These are phyloP conservation scores for Tardiomyces depauwii DNA, from an alignment of 1,139 yeast genomes.

Conservation along the genomic window DNA sequence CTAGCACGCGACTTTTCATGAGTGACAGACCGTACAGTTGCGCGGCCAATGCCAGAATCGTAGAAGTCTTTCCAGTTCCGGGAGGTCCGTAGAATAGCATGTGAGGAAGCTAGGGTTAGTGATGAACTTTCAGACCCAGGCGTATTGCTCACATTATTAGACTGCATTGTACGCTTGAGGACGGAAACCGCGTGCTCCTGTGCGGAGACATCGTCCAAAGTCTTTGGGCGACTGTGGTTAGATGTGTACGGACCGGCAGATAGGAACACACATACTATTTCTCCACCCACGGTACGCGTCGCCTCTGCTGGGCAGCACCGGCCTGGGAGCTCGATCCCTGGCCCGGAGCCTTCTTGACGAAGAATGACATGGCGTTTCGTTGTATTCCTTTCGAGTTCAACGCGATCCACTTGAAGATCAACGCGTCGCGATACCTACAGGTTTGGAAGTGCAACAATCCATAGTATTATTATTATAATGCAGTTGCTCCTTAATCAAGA, in stretches of 20 bases:
- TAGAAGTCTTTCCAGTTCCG: slow-evolving; percentile 94
- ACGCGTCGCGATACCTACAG: too few species aligned
- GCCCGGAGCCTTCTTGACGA: neutral
- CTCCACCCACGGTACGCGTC: slow-evolving; percentile 56
- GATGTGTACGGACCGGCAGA: neutral
- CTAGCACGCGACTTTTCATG: slow-evolving; percentile 69
- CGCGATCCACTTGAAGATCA: neutral
- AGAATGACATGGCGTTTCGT: neutral
- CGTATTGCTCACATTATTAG: slow-evolving; percentile 42
- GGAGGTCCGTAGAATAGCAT: slow-evolving; percentile 97
- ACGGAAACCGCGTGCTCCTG: slow-evolving; percentile 87
- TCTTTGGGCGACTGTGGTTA: slow-evolving; percentile 48
- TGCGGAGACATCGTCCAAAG: slow-evolving; percentile 75
- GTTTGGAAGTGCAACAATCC: too few species aligned
- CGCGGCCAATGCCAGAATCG: slow-evolving; percentile 77
- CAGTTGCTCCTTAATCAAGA: too few species aligned
- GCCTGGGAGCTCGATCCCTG: neutral
- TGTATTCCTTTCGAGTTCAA: neutral
- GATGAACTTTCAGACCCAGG: neutral
- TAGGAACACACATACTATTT: slow-evolving; percentile 37
- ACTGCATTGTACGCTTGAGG: slow-evolving; percentile 63
- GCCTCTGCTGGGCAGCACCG: neutral
- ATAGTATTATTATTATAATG: too few species aligned
- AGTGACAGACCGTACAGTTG: slow-evolving; percentile 60
- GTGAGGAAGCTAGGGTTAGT: slow-evolving; percentile 47